Evolutionary conservation across 768 basidiomycete species (phyloP).

Genomic region (Rhizopogon vulgaris): DNA sequence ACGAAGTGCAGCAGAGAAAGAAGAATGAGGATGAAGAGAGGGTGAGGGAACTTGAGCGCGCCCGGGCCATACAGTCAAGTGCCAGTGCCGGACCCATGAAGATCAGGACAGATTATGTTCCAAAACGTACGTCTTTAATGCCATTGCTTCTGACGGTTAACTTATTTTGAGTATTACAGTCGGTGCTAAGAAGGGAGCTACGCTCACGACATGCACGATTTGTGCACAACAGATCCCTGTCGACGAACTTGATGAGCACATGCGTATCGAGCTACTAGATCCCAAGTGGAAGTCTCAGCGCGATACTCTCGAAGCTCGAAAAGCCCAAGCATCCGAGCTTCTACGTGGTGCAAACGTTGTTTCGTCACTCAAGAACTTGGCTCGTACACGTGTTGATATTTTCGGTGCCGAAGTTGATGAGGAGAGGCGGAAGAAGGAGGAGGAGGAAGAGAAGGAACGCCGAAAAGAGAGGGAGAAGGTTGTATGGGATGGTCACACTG

Average conservation of each 20-base stretch:
- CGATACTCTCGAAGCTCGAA: constrained; percentile 80
- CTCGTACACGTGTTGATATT: constrained; percentile 93
- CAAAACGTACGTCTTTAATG: constrained; percentile 62
- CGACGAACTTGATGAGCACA: constrained; percentile 94
- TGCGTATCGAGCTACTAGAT: constrained; percentile 96
- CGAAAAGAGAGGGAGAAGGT: constrained; percentile 90
- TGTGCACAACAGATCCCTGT: constrained; percentile 96
- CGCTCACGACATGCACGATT: constrained; percentile 84
- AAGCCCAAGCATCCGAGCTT: constrained; percentile 82
- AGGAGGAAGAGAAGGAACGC: constrained; percentile 76
- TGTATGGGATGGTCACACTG: constrained; percentile 98
- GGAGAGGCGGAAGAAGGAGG: constrained; percentile 79
- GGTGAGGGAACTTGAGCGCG: constrained; percentile 64
- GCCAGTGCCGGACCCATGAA: constrained; percentile 83
- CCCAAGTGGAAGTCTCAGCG: constrained; percentile 98
- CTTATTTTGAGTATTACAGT: constrained; percentile 34
- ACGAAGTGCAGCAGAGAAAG: constrained; percentile 50
- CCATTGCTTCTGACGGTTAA: constrained; percentile 1
- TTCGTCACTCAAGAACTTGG: constrained; percentile 87
- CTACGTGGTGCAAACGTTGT: constrained; percentile 92
- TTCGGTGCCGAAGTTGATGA: constrained; percentile 95
- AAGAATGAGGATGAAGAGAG: constrained; percentile 67
- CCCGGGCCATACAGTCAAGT: constrained; percentile 74
- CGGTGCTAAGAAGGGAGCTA: constrained; percentile 51
- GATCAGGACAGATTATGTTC: constrained; percentile 93